Evolutionary conservation across 1,284 basidiomycete genomes (phyloP).

Genomic region (Takashimella tepidaria): DNA sequence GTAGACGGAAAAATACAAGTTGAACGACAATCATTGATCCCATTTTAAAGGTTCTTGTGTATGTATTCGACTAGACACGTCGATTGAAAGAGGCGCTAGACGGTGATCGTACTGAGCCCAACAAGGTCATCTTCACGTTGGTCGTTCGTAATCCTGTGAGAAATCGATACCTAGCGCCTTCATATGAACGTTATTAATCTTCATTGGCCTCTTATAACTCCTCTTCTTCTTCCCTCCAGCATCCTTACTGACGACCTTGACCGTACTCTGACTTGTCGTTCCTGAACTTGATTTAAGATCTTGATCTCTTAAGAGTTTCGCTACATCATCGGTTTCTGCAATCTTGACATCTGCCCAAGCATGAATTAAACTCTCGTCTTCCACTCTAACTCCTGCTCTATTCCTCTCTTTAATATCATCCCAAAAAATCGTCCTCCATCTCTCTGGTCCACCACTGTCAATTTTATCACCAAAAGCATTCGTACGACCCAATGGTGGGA

Average conservation of each 20-base stretch:
- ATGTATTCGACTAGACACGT: no score
- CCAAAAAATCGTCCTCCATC: slow-evolving; percentile 43
- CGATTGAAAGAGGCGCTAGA: no score
- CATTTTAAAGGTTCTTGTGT: no score
- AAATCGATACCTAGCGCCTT: slow-evolving; percentile 47
- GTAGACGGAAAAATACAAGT: no score
- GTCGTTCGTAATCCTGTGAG: slow-evolving; percentile 43
- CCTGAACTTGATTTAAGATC: slow-evolving; percentile 34
- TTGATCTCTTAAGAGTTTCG: slow-evolving; percentile 40
- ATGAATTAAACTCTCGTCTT: slow-evolving; percentile 42
- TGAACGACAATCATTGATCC: no score
- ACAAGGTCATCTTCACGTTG: slow-evolving; percentile 9
- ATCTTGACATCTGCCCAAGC: slow-evolving; percentile 45
- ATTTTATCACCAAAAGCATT: slow-evolving; percentile 34
- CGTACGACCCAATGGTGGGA: slow-evolving; percentile 39
- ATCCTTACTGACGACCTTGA: slow-evolving; percentile 16
- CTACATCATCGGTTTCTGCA: slow-evolving; percentile 41
- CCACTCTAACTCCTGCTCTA: slow-evolving; percentile 34
- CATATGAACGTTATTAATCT: slow-evolving; percentile 49
- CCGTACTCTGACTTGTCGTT: slow-evolving; percentile 32
- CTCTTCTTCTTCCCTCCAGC: slow-evolving; percentile 41
- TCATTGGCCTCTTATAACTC: slow-evolving; percentile 28
- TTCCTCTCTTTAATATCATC: slow-evolving; percentile 40
- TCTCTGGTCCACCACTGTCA: slow-evolving; percentile 30
- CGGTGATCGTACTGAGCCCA: no score